Conservation (phyloP, 768 basidiomycete genomes). For the Clitopilus passeckerianus region DNA sequence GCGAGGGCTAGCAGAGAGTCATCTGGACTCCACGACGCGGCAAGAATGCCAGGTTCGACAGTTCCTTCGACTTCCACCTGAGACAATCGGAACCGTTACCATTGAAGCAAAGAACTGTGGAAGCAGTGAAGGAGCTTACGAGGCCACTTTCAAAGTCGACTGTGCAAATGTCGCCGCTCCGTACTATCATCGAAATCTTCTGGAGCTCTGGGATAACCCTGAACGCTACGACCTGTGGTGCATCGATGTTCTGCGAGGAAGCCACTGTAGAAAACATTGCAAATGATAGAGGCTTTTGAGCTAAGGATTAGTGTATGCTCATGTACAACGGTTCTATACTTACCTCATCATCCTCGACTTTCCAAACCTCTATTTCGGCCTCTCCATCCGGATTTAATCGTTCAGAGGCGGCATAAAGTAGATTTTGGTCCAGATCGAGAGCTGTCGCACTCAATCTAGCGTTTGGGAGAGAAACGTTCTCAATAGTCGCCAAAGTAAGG, state of each 20-base stretch:
- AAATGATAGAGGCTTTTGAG: conserved; percentile 17
- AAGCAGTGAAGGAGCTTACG: background rate
- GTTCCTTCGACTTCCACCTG: conserved; percentile 85
- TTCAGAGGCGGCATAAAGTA: conserved; percentile 56
- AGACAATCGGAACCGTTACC: conserved; percentile 5
- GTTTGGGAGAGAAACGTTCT: conserved; percentile 18
- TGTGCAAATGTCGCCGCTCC: conserved; percentile 84
- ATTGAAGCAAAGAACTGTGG: conserved; percentile 13
- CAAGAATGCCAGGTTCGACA: conserved; percentile 77
- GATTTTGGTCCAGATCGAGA: conserved; percentile 61
- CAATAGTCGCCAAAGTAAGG: conserved; percentile 37
- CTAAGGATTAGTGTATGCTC: background rate
- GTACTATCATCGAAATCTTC: conserved; percentile 59
- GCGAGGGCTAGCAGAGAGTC: conserved; percentile 79
- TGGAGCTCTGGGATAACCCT: conserved; percentile 70
- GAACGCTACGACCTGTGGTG: conserved; percentile 54
- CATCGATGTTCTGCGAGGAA: conserved; percentile 16
- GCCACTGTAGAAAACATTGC: conserved; percentile 32
- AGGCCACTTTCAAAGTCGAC: conserved; percentile 22
- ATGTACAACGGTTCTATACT: conserved; percentile 2
- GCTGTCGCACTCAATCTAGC: conserved; percentile 40
- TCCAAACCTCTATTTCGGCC: conserved; percentile 59
- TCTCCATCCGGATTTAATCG: conserved; percentile 36
- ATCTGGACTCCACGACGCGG: conserved; percentile 90
- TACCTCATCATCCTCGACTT: conserved; percentile 19